A percentile compares a stretch with the other conserved stretches of the same genome.
phyloP scores from a whole-genome alignment of 345 rosid species.

The Rubroshorea leprosula region DNA sequence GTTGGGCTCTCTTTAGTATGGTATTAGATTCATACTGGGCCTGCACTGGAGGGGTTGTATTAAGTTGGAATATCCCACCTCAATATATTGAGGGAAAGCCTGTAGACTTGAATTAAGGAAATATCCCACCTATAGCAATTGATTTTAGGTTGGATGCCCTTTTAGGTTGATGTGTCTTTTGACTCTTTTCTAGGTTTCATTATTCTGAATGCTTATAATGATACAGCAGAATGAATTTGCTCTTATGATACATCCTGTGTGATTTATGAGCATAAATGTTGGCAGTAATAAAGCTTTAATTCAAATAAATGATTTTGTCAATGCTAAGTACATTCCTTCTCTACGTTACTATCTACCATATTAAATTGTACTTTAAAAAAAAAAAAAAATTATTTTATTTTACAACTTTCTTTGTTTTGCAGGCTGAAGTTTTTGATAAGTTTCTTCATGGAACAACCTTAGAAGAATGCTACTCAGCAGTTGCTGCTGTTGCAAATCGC shows the following conservation, averaged over 20 bases:
- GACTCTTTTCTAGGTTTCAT: not conserved
- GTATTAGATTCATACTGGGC: too few species aligned
- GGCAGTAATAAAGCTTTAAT: too few species aligned
- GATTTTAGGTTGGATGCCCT: too few species aligned
- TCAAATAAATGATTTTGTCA: not conserved
- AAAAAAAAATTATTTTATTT: not conserved
- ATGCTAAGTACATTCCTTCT: not conserved
- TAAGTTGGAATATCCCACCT: too few species aligned
- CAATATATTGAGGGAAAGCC: too few species aligned
- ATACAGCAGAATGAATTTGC: not conserved
- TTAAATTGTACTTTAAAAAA: not conserved
- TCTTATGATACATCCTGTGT: not conserved
- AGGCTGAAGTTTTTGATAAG: conserved; percentile 97
- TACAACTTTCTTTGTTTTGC: conserved; percentile 18
- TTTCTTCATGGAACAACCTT: conserved; percentile 85
- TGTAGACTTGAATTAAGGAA: too few species aligned
- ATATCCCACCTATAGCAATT: too few species aligned
- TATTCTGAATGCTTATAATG: not conserved
- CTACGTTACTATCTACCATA: not conserved
- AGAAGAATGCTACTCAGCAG: conserved; percentile 88
- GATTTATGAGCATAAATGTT: too few species aligned
- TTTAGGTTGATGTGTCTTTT: not conserved
- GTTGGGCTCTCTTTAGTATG: too few species aligned
- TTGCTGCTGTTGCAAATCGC: conserved; percentile 90
- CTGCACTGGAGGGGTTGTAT: too few species aligned